Base-by-base conservation (phyloP, 2,329 filamentous ascomycete genomes). In the Dactylonectria estremocensis region DNA sequence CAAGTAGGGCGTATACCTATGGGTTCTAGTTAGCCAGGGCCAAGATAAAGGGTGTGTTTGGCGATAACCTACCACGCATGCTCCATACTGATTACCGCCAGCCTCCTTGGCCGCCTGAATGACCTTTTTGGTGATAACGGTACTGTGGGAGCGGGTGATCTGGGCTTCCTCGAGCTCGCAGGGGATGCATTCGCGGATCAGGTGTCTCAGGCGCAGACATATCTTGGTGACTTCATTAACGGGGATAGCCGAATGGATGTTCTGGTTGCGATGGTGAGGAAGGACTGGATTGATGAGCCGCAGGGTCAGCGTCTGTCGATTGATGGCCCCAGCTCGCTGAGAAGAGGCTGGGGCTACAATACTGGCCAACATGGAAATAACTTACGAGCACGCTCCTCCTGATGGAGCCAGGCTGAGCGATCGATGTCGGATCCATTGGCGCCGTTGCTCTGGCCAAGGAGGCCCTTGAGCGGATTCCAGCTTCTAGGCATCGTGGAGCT, bases 101-200 rank as follows among this genome's bases (percentile, higher is more conserved):
- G 96, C 95, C 72, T 94, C 89, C 72, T 89, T 93, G 18, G 96
- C 94, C 0, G 95, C 95, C 72, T 90, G 82, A 69, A 98, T 83
- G 14, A 99, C 96, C 66, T 90, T 88, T 3, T 84, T 83, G 0
- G 95, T 98, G 78, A 99, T 94, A 79, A 99, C 86, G 52, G 90
- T 89, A 80, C 94, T 97, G 81, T 98, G 95, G 3, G 95, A 90
- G 57, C 87, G 87, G 4, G 93, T 96, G 77, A 99, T 86, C 63
- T 89, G 85, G 5, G 86, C 86, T 77, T 93, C 90, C 65, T 96
- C 92, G 45, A 99, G 87, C 80, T 99, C 96, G 83, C 94, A 98
- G 1, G 95, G 93, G 28, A 99, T 89, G 62, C 95, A 92, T 79
- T 95, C 89, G 81, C 97, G 95, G 75, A 99, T 91, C 74, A 97